Evolutionary conservation across 108 stramenopile species (phyloP).

Genomic region (Cyclostephanos tholiformis): DNA sequence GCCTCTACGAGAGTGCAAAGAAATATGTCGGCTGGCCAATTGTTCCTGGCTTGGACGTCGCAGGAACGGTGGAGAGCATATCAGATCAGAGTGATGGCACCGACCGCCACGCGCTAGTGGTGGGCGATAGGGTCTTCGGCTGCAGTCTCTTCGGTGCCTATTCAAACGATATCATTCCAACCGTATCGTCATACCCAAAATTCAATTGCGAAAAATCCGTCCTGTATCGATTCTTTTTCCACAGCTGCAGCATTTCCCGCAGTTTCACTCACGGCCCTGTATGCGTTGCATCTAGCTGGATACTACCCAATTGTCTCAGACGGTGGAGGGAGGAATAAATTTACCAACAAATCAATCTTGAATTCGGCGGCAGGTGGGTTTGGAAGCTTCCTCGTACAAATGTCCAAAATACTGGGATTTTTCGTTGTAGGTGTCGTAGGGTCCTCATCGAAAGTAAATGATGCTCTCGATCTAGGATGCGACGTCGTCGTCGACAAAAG

Average conservation of each 20-base stretch:
- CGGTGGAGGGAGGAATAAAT: constrained; percentile 25
- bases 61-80: constrained; percentile 67
- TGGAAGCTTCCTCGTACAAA: constrained; percentile 85
- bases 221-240: constrained; percentile 42
- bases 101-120: constrained; percentile 36
- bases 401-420: constrained; percentile 76
- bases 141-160: constrained; percentile 89
- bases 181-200: constrained; percentile 67
- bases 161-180: no score
- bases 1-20: constrained; percentile 86
- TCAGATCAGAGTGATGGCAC: constrained; percentile 14
- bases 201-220: constrained; percentile 73
- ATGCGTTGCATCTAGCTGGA: constrained; percentile 76
- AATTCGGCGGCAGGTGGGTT: constrained; percentile 91
- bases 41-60: constrained; percentile 89
- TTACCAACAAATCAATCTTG: constrained; percentile 72
- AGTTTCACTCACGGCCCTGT: constrained; percentile 84
- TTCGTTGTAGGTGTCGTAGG: constrained; percentile 87
- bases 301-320: constrained; percentile 47
- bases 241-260: constrained; percentile 83
- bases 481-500: constrained; percentile 86
- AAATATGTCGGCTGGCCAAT: constrained; percentile 90
- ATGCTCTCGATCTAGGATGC: constrained; percentile 69
- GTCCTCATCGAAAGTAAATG: constrained; percentile 70
- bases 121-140: constrained; percentile 83